Percentiles rank a stretch among this genome's conserved stretches.
These are phyloP conservation scores for Russula sp. DNA, from an alignment of 768 basidiomycete genomes.

Conservation along the genomic window DNA sequence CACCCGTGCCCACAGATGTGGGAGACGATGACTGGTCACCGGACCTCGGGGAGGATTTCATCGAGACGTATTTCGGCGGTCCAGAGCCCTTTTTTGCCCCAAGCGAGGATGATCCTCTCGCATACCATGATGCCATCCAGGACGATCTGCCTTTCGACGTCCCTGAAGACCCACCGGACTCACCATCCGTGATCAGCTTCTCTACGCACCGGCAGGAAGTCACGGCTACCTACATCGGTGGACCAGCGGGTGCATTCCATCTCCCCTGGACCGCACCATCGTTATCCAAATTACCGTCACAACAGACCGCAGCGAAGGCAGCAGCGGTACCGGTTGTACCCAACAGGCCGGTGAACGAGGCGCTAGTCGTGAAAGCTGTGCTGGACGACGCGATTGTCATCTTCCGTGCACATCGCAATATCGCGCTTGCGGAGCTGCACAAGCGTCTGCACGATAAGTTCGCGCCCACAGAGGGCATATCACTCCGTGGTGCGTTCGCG, in stretches of 20 bases:
- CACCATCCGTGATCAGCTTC: neutral
- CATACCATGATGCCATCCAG: neutral
- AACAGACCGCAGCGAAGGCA: slow-evolving; percentile 21
- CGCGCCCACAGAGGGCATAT: slow-evolving; percentile 50
- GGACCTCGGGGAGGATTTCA: slow-evolving; percentile 31
- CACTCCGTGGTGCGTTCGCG: slow-evolving; percentile 49
- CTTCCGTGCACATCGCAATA: slow-evolving; percentile 46
- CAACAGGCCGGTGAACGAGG: slow-evolving; percentile 15
- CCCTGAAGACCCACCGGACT: neutral
- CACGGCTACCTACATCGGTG: neutral
- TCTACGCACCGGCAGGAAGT: neutral
- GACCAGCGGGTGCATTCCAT: neutral
- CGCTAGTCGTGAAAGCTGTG: slow-evolving; percentile 57
- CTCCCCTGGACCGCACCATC: neutral
- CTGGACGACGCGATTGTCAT: slow-evolving; percentile 57
- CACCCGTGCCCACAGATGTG: slow-evolving; percentile 23
- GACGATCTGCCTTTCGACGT: neutral
- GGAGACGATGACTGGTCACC: slow-evolving; percentile 26
- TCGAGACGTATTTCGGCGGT: slow-evolving; percentile 42
- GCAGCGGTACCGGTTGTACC: neutral
- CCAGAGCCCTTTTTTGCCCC: slow-evolving; percentile 11
- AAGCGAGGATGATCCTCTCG: neutral
- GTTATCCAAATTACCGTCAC: neutral
- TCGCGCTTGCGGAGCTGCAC: slow-evolving; percentile 49
- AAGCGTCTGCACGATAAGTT: slow-evolving; percentile 60